Evolutionary conservation across 306 rosid genomes (phyloP).

Genomic region (Senna siamea): DNA sequence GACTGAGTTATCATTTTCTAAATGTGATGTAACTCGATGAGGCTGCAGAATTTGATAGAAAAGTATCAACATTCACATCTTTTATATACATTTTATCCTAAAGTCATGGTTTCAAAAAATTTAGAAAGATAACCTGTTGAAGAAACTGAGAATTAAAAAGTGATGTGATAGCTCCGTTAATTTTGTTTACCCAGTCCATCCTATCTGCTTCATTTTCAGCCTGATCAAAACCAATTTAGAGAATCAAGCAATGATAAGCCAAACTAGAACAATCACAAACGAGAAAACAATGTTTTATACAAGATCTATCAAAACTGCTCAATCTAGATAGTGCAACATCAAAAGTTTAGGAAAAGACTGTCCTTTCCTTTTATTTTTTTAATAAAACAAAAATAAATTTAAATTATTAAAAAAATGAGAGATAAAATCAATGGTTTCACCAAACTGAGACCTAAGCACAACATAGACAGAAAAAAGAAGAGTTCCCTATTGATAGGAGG

Average conservation of each 20-base stretch:
- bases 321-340: slow-evolving; percentile 12
- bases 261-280: slow-evolving; percentile 19
- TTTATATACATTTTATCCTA: slow-evolving; percentile 33
- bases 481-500: no score
- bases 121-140: slow-evolving; percentile 66
- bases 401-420: no score
- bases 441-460: slow-evolving; percentile 1
- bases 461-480: neutral
- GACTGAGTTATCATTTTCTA: slow-evolving; percentile 43
- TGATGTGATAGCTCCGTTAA: slow-evolving; percentile 77
- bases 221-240: slow-evolving; percentile 53
- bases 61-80: slow-evolving; percentile 22
- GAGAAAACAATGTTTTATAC: slow-evolving; percentile 12
- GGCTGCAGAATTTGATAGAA: slow-evolving; percentile 66
- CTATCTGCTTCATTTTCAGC: slow-evolving; percentile 98
- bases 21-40: slow-evolving; percentile 36
- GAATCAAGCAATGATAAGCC: slow-evolving; percentile 28
- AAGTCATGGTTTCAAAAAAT: slow-evolving; percentile 18
- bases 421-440: no score
- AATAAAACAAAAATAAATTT: no score
- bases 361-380: neutral
- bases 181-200: slow-evolving; percentile 90
- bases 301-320: slow-evolving; percentile 12
- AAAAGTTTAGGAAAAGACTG: slow-evolving; percentile 25
- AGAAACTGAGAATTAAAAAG: slow-evolving; percentile 84